Evolutionary conservation across 108 stramenopile species (phyloP).

Genomic region (Conticribra guillardii): DNA sequence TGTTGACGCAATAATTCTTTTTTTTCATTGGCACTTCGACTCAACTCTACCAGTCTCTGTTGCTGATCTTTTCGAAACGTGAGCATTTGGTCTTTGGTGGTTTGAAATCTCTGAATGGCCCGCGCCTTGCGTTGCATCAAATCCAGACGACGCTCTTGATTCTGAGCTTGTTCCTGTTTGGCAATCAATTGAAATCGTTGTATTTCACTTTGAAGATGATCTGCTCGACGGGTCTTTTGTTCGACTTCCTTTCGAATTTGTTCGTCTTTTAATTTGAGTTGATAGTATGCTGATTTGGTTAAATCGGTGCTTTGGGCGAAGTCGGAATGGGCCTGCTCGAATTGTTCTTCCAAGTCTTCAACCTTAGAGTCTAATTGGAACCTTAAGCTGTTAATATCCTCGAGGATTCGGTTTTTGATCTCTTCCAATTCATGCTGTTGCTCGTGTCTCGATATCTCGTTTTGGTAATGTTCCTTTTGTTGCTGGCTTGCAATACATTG

Average conservation of each 20-base stretch:
- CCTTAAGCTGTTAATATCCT: conserved; percentile 22
- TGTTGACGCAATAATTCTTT: conserved; percentile 33
- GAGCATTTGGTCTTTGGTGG: conserved; percentile 40
- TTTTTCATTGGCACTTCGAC: conserved; percentile 37
- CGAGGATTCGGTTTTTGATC: conserved; percentile 35
- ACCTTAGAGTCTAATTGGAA: conserved; percentile 29
- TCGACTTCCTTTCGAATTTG: conserved; percentile 35
- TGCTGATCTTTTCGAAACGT: conserved; percentile 44
- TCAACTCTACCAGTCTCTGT: conserved; percentile 26
- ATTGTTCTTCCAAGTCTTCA: conserved; percentile 35
- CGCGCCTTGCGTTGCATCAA: conserved; percentile 39
- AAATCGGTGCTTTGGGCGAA: conserved; percentile 36
- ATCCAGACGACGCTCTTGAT: conserved; percentile 22
- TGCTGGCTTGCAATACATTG: conserved; percentile 20
- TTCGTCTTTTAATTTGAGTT: conserved; percentile 33
- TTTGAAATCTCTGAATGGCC: conserved; percentile 36
- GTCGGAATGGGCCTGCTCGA: conserved; percentile 30
- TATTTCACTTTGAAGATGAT: conserved; percentile 30
- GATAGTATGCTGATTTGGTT: conserved; percentile 23
- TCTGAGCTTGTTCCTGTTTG: conserved; percentile 40
- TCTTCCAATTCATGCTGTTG: conserved; percentile 41
- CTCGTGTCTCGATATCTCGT: conserved; percentile 23
- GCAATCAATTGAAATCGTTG: conserved; percentile 39
- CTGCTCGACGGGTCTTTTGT: conserved; percentile 25
- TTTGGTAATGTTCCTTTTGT: conserved; percentile 16